Percentiles rank a stretch among this genome's conserved stretches.
Evolutionary conservation across 805 yeast species (phyloP).

Genomic region (Myxozyma nipponensis): DNA sequence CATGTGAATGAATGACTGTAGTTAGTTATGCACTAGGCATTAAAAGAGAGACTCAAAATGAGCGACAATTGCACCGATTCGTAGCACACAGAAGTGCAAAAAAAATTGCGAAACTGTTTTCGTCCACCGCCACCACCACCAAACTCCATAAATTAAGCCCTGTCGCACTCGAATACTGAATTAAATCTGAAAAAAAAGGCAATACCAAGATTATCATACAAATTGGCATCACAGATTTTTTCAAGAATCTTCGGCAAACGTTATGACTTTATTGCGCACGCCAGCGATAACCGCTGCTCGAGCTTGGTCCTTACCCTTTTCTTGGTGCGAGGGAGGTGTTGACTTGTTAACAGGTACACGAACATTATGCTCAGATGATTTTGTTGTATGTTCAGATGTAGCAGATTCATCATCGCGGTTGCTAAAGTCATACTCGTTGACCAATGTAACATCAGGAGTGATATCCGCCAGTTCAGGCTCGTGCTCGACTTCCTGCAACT

Average conservation of each 20-base stretch:
- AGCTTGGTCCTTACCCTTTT: not conserved
- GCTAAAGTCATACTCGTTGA: not conserved
- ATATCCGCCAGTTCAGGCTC: not conserved
- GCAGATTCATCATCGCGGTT: not conserved
- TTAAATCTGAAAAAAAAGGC: not conserved
- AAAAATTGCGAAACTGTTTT: no score
- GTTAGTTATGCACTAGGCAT: no score
- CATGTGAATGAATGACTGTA: no score
- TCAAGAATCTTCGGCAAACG: not conserved
- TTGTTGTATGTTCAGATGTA: not conserved
- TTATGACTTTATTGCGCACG: conserved; percentile 8
- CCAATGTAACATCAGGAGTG: not conserved
- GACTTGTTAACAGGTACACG: not conserved
- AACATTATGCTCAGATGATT: not conserved
- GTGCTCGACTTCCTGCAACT: conserved; percentile 15
- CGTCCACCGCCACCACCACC: no score
- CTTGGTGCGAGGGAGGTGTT: not conserved
- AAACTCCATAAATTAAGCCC: no score
- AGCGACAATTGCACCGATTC: no score
- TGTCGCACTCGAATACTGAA: no score
- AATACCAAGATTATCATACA: not conserved
- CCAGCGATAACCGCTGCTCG: conserved; percentile 2
- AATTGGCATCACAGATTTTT: not conserved
- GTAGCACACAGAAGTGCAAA: no score
- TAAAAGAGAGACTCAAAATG: no score